phyloP scores from a whole-genome alignment of 345 rosid species.

The Heritiera littoralis region DNA sequence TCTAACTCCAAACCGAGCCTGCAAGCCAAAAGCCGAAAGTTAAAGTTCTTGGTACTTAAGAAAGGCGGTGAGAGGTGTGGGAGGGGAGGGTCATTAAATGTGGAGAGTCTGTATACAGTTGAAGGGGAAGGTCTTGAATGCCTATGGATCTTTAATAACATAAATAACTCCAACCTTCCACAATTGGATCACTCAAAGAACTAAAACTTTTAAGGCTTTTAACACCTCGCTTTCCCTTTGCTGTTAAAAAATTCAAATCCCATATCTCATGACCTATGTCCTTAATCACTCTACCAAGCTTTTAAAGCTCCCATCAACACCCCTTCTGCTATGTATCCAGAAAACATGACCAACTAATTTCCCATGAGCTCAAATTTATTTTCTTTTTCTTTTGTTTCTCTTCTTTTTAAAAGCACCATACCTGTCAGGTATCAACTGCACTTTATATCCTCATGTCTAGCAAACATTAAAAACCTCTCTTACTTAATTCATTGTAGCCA shows the following conservation, averaged over 20 bases:
- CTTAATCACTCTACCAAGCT: slow-evolving; percentile 27
- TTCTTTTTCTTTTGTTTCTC: background rate
- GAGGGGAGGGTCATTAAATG: slow-evolving; percentile 42
- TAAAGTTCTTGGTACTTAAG: slow-evolving; percentile 16
- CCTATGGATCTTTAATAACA: slow-evolving; percentile 33
- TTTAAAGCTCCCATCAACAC: slow-evolving; percentile 49
- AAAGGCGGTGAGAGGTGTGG: slow-evolving; percentile 46
- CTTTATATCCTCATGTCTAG: too few species aligned
- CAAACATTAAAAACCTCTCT: too few species aligned
- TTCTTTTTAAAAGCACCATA: background rate
- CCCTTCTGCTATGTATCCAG: slow-evolving; percentile 24
- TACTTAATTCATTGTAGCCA: background rate
- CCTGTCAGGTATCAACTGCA: background rate
- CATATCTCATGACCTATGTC: slow-evolving; percentile 18
- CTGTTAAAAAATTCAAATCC: slow-evolving; percentile 11
- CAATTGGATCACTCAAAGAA: slow-evolving; percentile 44
- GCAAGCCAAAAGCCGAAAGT: slow-evolving; percentile 26
- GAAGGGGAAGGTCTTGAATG: slow-evolving; percentile 49
- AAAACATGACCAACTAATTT: slow-evolving; percentile 20
- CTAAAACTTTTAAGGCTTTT: slow-evolving; percentile 29
- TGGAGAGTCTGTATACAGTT: slow-evolving; percentile 42
- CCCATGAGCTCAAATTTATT: slow-evolving; percentile 29
- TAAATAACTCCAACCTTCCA: slow-evolving; percentile 55
- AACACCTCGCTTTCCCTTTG: slow-evolving; percentile 15
- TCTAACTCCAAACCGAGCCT: background rate